A percentile compares a stretch with the other conserved stretches of the same genome.
Conservation (phyloP, 768 basidiomycete genomes). For the Tricholoma terreum region DNA sequence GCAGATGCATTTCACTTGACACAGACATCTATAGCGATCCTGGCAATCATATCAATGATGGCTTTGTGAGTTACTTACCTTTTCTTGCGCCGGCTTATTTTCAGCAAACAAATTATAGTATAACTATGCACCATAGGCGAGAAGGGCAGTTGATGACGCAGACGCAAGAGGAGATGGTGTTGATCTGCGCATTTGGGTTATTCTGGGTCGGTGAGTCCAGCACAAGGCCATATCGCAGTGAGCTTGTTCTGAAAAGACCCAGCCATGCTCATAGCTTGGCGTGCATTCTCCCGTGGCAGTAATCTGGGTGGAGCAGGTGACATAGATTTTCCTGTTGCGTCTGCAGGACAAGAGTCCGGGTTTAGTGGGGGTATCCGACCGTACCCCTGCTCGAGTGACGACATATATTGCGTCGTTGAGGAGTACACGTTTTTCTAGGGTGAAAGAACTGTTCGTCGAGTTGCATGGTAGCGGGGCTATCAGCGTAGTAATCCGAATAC, state of each 20-base stretch:
- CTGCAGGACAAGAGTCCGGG: constrained; percentile 12
- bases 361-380: constrained; percentile 31
- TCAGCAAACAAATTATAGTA: constrained; percentile 34
- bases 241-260: constrained; percentile 5
- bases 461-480: background rate
- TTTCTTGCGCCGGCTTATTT: background rate
- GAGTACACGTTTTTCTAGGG: constrained; percentile 20
- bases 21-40: constrained; percentile 70
- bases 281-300: constrained; percentile 31
- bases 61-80: constrained; percentile 49
- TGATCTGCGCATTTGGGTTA: constrained; percentile 70
- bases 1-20: constrained; percentile 63
- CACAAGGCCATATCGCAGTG: background rate
- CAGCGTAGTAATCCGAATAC: too few relatives aligned
- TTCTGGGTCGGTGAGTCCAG: constrained; percentile 69
- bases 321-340: constrained; percentile 8
- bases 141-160: constrained; percentile 62
- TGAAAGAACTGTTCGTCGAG: background rate
- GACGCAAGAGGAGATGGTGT: constrained; percentile 68
- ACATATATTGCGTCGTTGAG: constrained; percentile 67
- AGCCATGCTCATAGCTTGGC: constrained; percentile 46
- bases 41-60: constrained; percentile 64
- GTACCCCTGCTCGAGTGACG: constrained; percentile 56
- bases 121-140: constrained; percentile 63
- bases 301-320: constrained; percentile 21